Evolutionary conservation across 1,284 basidiomycete species (phyloP), one percentile per base, ranked within the genome.

Genomic region (Pseudomicrostroma phylloplanum): DNA sequence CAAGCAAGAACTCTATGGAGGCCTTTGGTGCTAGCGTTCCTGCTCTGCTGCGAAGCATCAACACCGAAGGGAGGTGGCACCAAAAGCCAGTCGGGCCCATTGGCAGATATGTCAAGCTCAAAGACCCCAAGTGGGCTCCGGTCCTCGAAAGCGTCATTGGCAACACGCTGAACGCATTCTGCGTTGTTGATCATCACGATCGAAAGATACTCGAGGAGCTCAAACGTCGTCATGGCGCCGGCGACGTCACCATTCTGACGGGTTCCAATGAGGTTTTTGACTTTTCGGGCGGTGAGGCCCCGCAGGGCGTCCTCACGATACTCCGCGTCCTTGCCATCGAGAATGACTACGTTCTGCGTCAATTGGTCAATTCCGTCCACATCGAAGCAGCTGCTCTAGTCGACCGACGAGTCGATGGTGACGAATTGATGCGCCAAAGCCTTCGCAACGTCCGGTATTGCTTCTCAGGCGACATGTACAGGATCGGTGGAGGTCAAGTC

Each of bases 61-160:
- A 82, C 30, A 88, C 88, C 9, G 83, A 54, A 25, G 51, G 51
- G 17, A 2, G 51, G 23, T 79, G 77, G 77, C 57, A 53, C 15
- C 30, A 57, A 1, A 67, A 62, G 48, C 76, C 75, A 12, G 51
- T 77, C 15, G 77, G 77, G 15, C 93, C 94, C 0, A 79, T 96
- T 30, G 96, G 96, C 0, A 92, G 92, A 0, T 82, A 97, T 75
- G 87, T 98, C 68, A 88, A 88, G 71, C 85, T 92, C 56, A 85
- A 82, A 60, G 89, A 96, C 63, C 80, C 82, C 67, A 81, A 78
- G 39, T 98, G 90, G 86, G 86, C 85, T 0, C 80, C 81, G 0
- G 71, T 91, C 7, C 78, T 96, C 66, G 85, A 90, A 43, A 81
- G 81, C 17, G 84, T 88, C 68, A 82, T 98, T 2, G 86, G 85